Conservation (phyloP, 2,329 filamentous ascomycete genomes). For the Colletotrichum theobromicola region DNA sequence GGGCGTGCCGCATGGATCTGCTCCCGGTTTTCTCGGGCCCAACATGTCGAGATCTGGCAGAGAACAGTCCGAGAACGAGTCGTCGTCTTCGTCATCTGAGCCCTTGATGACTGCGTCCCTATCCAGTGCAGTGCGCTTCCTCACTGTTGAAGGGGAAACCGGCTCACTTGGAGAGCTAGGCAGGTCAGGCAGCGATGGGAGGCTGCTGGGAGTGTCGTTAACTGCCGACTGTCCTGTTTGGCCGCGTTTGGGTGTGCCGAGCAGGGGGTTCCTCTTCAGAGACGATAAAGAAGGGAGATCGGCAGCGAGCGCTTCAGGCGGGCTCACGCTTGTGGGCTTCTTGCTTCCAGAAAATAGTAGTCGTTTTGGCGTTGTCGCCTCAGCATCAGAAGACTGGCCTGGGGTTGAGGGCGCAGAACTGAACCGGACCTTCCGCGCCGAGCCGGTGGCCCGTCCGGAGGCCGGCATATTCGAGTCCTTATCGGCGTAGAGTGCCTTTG, state of each 20-base stretch:
- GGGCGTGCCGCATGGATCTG: slow-evolving; percentile 44
- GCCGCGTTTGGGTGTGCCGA: not conserved
- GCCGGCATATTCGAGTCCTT: not conserved
- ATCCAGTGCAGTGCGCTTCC: slow-evolving; percentile 30
- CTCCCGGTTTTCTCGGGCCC: slow-evolving; percentile 1
- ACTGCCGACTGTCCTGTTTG: not conserved
- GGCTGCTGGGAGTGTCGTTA: not conserved
- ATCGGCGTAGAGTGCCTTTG: not conserved
- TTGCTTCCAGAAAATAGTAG: not conserved
- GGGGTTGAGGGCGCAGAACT: not conserved
- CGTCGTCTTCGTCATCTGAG: slow-evolving; percentile 74
- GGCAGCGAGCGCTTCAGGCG: not conserved
- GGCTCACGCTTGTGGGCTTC: not conserved
- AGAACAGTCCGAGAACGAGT: slow-evolving; percentile 58
- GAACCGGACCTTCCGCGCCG: slow-evolving; percentile 7
- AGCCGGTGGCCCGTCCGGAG: not conserved
- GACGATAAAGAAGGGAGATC: not conserved
- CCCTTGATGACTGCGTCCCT: slow-evolving; percentile 67
- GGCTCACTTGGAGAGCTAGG: slow-evolving; percentile 24
- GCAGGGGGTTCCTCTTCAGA: not conserved
- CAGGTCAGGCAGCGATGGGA: slow-evolving; percentile 7
- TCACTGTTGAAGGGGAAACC: slow-evolving; percentile 28
- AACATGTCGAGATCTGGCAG: slow-evolving; percentile 51
- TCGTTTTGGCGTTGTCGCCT: slow-evolving; percentile 2
- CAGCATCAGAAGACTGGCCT: not conserved